A percentile compares a stretch with the other conserved stretches of the same genome.
Conservation (phyloP, 306 rosid species). For the Prunus kanzakura region DNA sequence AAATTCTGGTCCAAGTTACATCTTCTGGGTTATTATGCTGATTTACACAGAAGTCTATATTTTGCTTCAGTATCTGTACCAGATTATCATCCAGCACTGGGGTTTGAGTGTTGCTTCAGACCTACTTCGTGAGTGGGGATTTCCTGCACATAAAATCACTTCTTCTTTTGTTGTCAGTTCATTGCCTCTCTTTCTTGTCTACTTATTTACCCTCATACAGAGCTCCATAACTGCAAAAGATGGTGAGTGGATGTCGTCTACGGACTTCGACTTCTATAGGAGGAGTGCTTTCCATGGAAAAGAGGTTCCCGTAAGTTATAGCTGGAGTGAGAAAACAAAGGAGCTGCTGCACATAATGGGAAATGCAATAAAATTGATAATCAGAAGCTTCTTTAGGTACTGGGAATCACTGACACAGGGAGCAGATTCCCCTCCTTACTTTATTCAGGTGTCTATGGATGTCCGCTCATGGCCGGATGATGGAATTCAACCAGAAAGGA, state of each 20-base stretch:
- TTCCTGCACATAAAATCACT: slow-evolving; percentile 60
- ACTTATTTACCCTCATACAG: slow-evolving; percentile 86
- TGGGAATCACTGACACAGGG: slow-evolving; percentile 85
- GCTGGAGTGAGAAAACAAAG: slow-evolving; percentile 54
- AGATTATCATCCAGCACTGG: slow-evolving; percentile 90
- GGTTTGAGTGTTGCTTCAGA: slow-evolving; percentile 50
- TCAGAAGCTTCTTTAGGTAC: slow-evolving; percentile 60
- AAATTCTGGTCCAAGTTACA: slow-evolving; percentile 84
- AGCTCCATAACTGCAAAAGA: slow-evolving; percentile 93
- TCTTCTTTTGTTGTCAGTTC: slow-evolving; percentile 89
- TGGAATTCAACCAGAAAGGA: slow-evolving; percentile 95
- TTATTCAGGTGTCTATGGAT: slow-evolving; percentile 92
- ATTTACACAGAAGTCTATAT: slow-evolving; percentile 86
- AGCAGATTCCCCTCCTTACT: slow-evolving; percentile 97
- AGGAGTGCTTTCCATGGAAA: slow-evolving; percentile 45
- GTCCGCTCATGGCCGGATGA: slow-evolving; percentile 89
- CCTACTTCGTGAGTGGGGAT: slow-evolving; percentile 71
- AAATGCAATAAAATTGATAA: slow-evolving; percentile 47
- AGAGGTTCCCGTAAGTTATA: slow-evolving; percentile 33
- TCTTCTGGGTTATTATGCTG: slow-evolving; percentile 81
- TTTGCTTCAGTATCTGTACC: slow-evolving; percentile 87
- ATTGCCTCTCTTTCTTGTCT: slow-evolving; percentile 85
- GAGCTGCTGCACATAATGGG: slow-evolving; percentile 35
- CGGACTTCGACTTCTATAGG: slow-evolving; percentile 46
- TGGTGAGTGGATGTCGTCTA: slow-evolving; percentile 75